Conservation (phyloP, 148 eudicot genomes). For the Dysphania ambrosioides region DNA sequence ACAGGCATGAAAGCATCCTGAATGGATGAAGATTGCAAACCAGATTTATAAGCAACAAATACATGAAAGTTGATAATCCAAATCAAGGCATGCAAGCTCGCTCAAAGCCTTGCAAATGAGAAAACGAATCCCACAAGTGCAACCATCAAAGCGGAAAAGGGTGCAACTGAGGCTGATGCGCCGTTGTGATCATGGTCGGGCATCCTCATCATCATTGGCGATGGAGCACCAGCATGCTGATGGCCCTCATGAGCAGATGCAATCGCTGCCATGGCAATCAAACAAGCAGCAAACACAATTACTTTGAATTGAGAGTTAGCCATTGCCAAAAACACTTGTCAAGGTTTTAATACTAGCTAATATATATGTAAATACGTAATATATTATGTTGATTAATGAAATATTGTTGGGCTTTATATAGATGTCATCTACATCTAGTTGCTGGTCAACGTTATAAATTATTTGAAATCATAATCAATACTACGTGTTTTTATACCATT, state of each 20-base stretch:
- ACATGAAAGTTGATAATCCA: not conserved
- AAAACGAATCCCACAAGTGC: conserved; percentile 15
- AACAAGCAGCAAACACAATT: not conserved
- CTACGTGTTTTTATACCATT: too few relatives aligned
- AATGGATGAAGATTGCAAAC: not conserved
- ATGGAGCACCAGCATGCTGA: conserved; percentile 2
- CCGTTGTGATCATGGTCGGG: too few relatives aligned
- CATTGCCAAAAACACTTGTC: not conserved
- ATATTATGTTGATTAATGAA: too few relatives aligned
- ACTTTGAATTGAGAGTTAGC: conserved; percentile 13
- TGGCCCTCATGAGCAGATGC: conserved; percentile 22
- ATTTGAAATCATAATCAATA: too few relatives aligned
- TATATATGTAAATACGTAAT: too few relatives aligned
- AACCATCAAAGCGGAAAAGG: conserved; percentile 20
- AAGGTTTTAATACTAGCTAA: too few relatives aligned
- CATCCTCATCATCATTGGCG: not conserved
- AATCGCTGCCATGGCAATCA: conserved; percentile 14
- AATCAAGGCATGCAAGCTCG: not conserved
- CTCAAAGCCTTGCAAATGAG: conserved; percentile 17
- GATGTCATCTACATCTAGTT: too few relatives aligned
- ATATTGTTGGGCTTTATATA: too few relatives aligned
- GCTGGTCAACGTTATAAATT: too few relatives aligned
- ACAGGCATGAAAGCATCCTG: too few relatives aligned
- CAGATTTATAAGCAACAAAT: not conserved
- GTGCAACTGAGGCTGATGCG: conserved; percentile 6